Evolutionary conservation across 2,329 filamentous ascomycete genomes (phyloP), one percentile per base, ranked within the genome.

Genomic region (Pseudogymnoascus sp.): DNA sequence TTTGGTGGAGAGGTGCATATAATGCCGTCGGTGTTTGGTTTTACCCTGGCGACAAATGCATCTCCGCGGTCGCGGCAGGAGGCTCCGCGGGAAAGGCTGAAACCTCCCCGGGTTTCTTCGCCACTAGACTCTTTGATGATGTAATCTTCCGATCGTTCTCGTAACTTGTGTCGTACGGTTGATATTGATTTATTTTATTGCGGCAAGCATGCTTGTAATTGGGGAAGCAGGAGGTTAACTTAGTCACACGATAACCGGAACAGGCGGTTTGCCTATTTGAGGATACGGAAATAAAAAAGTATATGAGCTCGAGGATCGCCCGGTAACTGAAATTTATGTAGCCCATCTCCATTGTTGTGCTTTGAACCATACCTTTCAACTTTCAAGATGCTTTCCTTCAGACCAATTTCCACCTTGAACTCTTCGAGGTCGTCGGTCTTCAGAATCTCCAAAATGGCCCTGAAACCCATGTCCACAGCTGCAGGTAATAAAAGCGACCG

Each of bases 311-410:
- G 26, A 10, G 2, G n/a, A 19, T 19, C 26, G 46, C 46, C 37
- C n/a, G 5, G 8, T 19, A 56, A 56, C 46, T 12, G n/a, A 56
- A 11, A 2, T 56, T 33, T n/a, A 33, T 33, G 8, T 33, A 56
- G 4, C 12, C 22, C 26, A 33, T 33, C 3, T 56, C 26, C 19
- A 4, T 31, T 19, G 10, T 33, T 56, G n/a, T 10, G 4, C 4
- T 12, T 31, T 19, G 26, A 33, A 19, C 5, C n/a, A 56, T 56
- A 33, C 10, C 14, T 53, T 53, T n/a, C 59, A 60, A 60, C 14
- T 53, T 53, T n/a, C 59, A 60, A 60, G 33, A 60, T 60, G 59
- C 37, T 60, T 40, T n/a, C 24, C 24, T 38, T 19, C 59, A 60
- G 12, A 28, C 59, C 33, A 5, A 12, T 60, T n/a, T 26, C 59